Percentiles rank a stretch among this genome's conserved stretches.
Evolutionary conservation across 306 rosid species (phyloP).

Genomic region (Inga laurina): DNA sequence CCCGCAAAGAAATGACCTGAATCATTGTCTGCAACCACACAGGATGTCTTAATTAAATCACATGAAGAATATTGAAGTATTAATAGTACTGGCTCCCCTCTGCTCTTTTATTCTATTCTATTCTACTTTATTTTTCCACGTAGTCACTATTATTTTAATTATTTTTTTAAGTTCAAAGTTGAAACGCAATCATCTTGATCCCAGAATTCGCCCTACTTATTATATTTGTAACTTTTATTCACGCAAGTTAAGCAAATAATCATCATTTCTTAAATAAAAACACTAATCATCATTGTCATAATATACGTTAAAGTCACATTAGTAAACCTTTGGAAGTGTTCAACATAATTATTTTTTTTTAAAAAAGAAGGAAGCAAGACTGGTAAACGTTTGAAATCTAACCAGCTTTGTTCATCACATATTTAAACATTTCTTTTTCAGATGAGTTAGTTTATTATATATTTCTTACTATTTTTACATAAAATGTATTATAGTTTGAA

Average conservation of each 20-base stretch:
- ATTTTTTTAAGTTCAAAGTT: neutral
- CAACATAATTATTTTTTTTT: neutral
- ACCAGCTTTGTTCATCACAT: neutral
- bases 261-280: neutral
- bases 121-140: neutral
- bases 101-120: neutral
- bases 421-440: neutral
- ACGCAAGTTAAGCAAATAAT: neutral
- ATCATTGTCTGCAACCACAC: neutral
- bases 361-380: neutral
- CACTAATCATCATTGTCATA: neutral
- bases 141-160: neutral
- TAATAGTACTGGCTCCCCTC: neutral
- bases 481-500: no score
- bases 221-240: neutral
- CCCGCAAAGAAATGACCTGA: neutral
- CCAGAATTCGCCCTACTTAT: neutral
- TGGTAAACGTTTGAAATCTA: neutral
- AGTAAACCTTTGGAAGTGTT: neutral
- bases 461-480: no score
- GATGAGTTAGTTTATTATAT: no score
- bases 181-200: neutral
- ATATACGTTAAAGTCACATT: neutral
- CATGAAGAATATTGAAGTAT: neutral
- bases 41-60: neutral